Evolutionary conservation across 2,329 filamentous ascomycete genomes (phyloP).

Genomic region (Colletotrichum horii): DNA sequence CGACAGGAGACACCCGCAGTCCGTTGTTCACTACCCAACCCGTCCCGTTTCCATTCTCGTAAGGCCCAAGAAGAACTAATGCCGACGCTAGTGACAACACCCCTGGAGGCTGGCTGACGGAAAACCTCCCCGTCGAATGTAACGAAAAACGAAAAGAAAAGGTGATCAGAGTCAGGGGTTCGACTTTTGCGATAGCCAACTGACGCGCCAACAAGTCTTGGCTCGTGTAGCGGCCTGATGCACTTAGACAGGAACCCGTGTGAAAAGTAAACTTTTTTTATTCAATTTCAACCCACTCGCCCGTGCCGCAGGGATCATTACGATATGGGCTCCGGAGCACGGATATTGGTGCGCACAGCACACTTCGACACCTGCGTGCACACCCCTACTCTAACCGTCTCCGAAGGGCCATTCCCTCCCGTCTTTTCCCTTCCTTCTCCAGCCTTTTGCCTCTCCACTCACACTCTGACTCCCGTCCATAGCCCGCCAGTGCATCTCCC

Average conservation of each 20-base stretch:
- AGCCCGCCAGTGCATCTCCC: constrained; percentile 1
- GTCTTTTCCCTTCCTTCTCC: neutral
- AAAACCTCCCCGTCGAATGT: neutral
- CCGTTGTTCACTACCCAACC: neutral
- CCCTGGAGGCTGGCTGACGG: neutral
- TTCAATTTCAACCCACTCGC: neutral
- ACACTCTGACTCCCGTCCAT: neutral
- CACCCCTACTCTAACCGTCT: neutral
- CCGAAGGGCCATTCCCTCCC: neutral
- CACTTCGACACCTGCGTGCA: neutral
- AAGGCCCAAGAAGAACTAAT: neutral
- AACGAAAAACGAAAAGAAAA: neutral
- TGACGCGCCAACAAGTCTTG: neutral
- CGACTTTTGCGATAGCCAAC: neutral
- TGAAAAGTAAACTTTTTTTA: neutral
- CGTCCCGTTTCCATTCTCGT: neutral
- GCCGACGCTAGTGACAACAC: constrained; percentile 3
- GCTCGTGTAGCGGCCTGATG: neutral
- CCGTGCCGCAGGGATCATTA: neutral
- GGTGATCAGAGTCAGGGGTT: neutral
- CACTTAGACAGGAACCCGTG: neutral
- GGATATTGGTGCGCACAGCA: neutral
- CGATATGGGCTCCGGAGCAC: neutral
- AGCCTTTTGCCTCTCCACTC: neutral
- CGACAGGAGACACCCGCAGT: neutral